Percentiles rank a stretch among this genome's conserved stretches.
These are phyloP conservation scores for Fusarium begoniae DNA, from an alignment of 2,329 filamentous ascomycete genomes.

Conservation along the genomic window DNA sequence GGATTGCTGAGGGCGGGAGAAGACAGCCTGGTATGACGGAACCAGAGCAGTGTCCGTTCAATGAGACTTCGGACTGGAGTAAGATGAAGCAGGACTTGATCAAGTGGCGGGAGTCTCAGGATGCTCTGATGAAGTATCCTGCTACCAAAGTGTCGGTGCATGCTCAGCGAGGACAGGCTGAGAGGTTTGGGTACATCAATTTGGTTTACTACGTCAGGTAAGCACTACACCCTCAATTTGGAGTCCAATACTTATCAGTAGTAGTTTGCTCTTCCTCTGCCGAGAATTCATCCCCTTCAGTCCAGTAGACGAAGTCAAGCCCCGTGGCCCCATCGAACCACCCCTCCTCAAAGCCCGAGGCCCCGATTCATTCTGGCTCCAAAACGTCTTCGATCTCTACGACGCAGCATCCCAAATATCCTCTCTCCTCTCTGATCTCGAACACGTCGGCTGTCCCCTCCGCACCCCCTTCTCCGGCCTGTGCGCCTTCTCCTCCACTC, in stretches of 20 bases:
- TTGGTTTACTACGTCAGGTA: constrained; percentile 41
- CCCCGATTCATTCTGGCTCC: constrained; percentile 31
- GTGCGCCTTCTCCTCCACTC: constrained; percentile 30
- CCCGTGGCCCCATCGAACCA: constrained; percentile 36
- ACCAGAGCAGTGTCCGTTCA: constrained; percentile 32
- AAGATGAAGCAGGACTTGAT: constrained; percentile 31
- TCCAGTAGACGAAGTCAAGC: constrained; percentile 36
- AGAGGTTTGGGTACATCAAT: constrained; percentile 40
- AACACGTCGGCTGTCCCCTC: constrained; percentile 29
- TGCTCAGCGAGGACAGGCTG: constrained; percentile 38
- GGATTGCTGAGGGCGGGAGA: constrained; percentile 37
- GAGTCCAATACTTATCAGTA: fast-evolving
- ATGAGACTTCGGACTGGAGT: constrained; percentile 30
- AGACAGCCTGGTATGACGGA: constrained; percentile 35
- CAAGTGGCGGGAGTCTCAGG: constrained; percentile 32
- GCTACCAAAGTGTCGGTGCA: constrained; percentile 34
- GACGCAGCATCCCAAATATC: constrained; percentile 38
- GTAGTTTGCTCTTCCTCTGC: constrained; percentile 29
- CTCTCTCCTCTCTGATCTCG: constrained; percentile 29
- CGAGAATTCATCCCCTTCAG: constrained; percentile 39
- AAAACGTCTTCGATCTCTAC: constrained; percentile 30
- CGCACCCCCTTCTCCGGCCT: constrained; percentile 37
- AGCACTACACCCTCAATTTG: fast-evolving
- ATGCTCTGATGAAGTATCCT: constrained; percentile 31
- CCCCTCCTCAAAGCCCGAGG: constrained; percentile 34